These are phyloP conservation scores for Paramecium primaurelia DNA, from an alignment of 73 alveolate species.

Conservation along the genomic window DNA sequence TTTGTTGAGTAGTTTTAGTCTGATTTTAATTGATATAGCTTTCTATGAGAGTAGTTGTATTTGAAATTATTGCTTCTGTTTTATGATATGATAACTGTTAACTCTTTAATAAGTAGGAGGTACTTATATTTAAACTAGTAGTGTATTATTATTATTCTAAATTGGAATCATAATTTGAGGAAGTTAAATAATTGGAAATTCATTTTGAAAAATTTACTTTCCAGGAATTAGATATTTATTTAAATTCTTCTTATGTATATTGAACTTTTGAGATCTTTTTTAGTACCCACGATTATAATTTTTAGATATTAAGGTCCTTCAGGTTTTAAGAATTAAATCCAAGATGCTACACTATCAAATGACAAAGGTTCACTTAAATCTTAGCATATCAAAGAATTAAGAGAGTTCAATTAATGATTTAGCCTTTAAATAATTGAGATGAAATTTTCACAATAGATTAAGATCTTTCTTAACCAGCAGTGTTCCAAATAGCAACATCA, in stretches of 20 bases:
- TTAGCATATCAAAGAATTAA: not conserved
- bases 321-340: not conserved
- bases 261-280: not conserved
- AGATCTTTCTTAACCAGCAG: not conserved
- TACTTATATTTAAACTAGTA: not conserved
- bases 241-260: not conserved
- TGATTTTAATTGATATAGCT: not conserved
- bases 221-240: not conserved
- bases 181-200: not conserved
- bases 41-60: not conserved
- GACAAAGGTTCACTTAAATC: not conserved
- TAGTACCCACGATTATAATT: not conserved
- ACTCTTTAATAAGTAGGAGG: not conserved
- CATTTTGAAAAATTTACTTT: not conserved
- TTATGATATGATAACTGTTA: no score
- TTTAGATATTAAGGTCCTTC: not conserved
- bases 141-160: no score
- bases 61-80: not conserved
- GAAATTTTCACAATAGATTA: not conserved
- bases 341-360: not conserved
- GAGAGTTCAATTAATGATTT: not conserved
- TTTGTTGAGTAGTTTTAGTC: not conserved
- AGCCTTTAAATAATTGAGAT: not conserved
- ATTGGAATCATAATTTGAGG: not conserved
- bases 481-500: not conserved